Base-by-base conservation (phyloP, 768 basidiomycete genomes). In the Rossbeevera mucosa region DNA sequence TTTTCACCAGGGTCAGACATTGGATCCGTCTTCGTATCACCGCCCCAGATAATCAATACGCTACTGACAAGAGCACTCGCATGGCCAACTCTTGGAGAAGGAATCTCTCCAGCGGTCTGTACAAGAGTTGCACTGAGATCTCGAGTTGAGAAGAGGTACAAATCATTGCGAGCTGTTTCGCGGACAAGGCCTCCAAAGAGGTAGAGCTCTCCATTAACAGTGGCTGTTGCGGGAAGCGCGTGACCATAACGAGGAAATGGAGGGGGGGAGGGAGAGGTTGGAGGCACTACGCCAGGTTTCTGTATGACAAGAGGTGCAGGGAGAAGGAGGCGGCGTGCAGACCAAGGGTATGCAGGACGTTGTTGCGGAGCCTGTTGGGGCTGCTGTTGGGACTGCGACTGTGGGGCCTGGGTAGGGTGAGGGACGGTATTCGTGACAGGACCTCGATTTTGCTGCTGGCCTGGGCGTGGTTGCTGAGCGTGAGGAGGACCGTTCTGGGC, bases 211-310 rank as follows among this genome's bases (percentile, higher is more conserved):
- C 96, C 96, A 6, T 76, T 78, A n/a, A 80, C 65, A 21, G 85
- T 86, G 2, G 90, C 81, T 7, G 78, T 80, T 5, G 88, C 80
- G 8, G 94, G 94, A 5, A 97, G 80, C 12, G 94, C 86, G 65
- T 96, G 91, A 22, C 95, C 96, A 65, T 98, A 99, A 38, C 95
- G 85, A 22, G 96, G 95, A 70, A 98, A 98, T 0, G 95, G 95
- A 2, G 86, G 85, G 0, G 91, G 86, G 0, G 91, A 92, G 2
- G 85, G 83, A 1, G 80, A 73, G 0, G 80, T 80, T 8, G 86
- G 79, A n/a, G 81, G 78, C 0, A 75, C 76, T 47, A 81, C 71
- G 42, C 81, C 85, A 12, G 85, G 83, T 57, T 85, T 88, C 46
- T 76, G 74, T 45, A 88, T 72, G 18, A 80, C 68, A 12, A 80